Conservation (phyloP, 2,329 filamentous ascomycete genomes). For the Metarhizium brunneum region DNA sequence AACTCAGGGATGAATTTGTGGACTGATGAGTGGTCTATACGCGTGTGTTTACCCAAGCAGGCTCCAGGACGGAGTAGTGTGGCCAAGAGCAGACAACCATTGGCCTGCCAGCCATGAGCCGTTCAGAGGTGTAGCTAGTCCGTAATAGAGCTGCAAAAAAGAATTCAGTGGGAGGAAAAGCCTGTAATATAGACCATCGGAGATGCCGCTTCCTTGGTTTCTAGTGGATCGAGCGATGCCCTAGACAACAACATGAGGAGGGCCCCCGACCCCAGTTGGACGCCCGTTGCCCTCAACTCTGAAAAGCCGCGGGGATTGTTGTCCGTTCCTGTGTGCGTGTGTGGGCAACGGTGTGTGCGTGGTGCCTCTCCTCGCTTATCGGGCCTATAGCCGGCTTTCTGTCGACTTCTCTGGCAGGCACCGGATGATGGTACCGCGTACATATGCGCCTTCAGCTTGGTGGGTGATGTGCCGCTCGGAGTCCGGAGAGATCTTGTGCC, state of each 20-base stretch:
- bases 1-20: background rate
- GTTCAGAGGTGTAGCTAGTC: background rate
- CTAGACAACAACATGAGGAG: background rate
- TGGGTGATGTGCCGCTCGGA: constrained; percentile 2
- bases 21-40: background rate
- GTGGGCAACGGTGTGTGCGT: background rate
- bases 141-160: background rate
- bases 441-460: background rate
- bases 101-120: background rate
- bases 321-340: background rate
- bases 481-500: background rate
- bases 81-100: background rate
- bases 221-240: background rate
- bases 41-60: background rate
- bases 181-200: background rate
- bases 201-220: background rate
- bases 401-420: background rate
- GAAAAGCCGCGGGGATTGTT: background rate
- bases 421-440: background rate
- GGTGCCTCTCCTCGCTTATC: constrained; percentile 7
- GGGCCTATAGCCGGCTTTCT: background rate
- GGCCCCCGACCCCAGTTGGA: background rate
- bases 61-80: no score
- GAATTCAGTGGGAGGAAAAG: background rate
- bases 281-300: background rate